Evolutionary conservation across 257 asterid genomes (phyloP).

Genomic region (Mitragyna speciosa): DNA sequence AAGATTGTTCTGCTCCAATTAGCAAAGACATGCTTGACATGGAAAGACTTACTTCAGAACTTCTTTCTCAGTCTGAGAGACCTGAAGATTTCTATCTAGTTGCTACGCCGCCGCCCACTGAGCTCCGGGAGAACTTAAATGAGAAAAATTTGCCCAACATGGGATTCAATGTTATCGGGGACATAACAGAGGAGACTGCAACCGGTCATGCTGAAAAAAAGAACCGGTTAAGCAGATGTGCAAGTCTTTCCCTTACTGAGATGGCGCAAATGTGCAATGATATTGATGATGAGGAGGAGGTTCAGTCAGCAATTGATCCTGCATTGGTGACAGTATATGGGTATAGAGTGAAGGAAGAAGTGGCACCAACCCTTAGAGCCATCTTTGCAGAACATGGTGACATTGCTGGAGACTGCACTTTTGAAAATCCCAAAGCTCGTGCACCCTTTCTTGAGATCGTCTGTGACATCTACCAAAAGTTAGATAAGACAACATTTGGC

Average conservation of each 20-base stretch:
- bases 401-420: conserved; percentile 18
- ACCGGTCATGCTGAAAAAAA: background rate
- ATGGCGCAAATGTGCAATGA: conserved; percentile 10
- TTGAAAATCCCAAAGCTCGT: background rate
- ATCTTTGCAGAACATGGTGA: conserved; percentile 21
- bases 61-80: background rate
- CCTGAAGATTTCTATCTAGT: background rate
- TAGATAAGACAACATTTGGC: background rate
- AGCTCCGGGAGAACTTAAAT: no score
- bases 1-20: background rate
- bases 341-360: conserved; percentile 21
- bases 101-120: no score
- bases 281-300: conserved; percentile 17
- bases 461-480: background rate
- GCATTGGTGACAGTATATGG: conserved; percentile 9
- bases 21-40: background rate
- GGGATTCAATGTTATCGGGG: background rate
- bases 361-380: conserved; percentile 8
- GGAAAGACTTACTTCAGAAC: background rate
- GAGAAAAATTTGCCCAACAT: background rate
- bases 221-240: background rate
- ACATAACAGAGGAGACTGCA: background rate
- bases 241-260: conserved; percentile 13
- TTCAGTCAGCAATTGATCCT: conserved; percentile 2
- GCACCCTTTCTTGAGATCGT: conserved; percentile 16